phyloP scores from a whole-genome alignment of 371 early-diverging fungal species.

The Mucor indicus region DNA sequence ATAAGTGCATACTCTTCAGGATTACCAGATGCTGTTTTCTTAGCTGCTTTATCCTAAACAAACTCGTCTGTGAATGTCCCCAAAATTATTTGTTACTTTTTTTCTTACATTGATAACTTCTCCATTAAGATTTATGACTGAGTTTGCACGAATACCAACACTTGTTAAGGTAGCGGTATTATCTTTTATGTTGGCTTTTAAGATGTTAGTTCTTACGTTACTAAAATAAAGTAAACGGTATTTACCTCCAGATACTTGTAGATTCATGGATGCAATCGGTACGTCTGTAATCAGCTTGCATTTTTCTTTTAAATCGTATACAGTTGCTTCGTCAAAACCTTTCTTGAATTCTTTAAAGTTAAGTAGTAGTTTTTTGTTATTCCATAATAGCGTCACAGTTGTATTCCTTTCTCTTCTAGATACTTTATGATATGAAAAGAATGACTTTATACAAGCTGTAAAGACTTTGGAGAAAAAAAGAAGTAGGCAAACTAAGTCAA shows the following conservation, averaged over 20 bases:
- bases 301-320: conserved; percentile 39
- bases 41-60: conserved; percentile 29
- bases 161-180: conserved; percentile 56
- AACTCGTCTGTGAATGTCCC: no score
- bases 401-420: conserved; percentile 33
- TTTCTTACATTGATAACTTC: conserved; percentile 56
- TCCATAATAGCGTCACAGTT: conserved; percentile 35
- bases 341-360: conserved; percentile 32
- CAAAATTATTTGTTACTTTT: no score
- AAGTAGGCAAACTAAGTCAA: conserved; percentile 11
- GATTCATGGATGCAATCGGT: conserved; percentile 44
- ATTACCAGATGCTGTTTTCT: conserved; percentile 53
- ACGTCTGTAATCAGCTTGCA: conserved; percentile 41
- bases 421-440: conserved; percentile 36
- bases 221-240: background rate
- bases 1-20: conserved; percentile 48
- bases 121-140: conserved; percentile 50
- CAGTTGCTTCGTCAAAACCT: conserved; percentile 36
- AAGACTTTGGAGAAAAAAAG: conserved; percentile 26
- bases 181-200: conserved; percentile 58
- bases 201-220: background rate
- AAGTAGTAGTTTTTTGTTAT: conserved; percentile 25
- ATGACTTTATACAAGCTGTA: conserved; percentile 28
- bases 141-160: conserved; percentile 51
- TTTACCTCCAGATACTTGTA: conserved; percentile 46